phyloP scores from a whole-genome alignment of 2,329 filamentous ascomycete species.

The Periconia digitata region DNA sequence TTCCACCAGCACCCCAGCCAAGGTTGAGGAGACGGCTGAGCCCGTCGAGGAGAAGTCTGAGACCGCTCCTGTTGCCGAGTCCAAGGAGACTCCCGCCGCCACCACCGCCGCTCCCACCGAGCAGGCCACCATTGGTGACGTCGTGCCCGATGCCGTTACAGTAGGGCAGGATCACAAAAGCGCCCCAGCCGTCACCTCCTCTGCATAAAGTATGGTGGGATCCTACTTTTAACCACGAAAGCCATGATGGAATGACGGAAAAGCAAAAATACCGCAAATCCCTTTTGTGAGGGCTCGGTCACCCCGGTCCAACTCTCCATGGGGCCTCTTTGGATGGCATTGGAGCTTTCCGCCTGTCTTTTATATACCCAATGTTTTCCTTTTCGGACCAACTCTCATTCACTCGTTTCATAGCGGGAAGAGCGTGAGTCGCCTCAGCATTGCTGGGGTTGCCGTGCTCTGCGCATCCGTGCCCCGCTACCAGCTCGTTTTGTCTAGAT shows the following conservation, averaged over 20 bases:
- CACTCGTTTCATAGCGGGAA: conserved; percentile 33
- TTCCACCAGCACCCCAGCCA: conserved; percentile 29
- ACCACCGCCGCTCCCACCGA: conserved; percentile 25
- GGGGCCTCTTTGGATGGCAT: too few relatives aligned
- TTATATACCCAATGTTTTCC: conserved; percentile 22
- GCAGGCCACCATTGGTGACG: conserved; percentile 39
- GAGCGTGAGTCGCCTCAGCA: conserved; percentile 38
- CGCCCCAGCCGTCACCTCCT: conserved; percentile 43
- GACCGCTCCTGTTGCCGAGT: conserved; percentile 23
- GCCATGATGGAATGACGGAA: conserved; percentile 48
- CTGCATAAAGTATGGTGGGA: conserved; percentile 48
- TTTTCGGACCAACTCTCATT: conserved; percentile 24
- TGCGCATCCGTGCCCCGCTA: conserved; percentile 30
- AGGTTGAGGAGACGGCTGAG: conserved; percentile 37
- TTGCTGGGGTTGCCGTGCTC: conserved; percentile 36
- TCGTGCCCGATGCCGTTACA: conserved; percentile 41
- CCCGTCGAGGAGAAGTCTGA: conserved; percentile 22
- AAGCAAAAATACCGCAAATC: conserved; percentile 43
- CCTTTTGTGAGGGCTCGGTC: conserved; percentile 44
- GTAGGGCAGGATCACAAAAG: conserved; percentile 45
- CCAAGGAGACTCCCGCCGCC: conserved; percentile 31
- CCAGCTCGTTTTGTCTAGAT: conserved; percentile 42
- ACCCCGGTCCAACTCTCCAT: conserved; percentile 34
- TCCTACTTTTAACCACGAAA: conserved; percentile 41
- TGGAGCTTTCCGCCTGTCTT: conserved; percentile 31